Conservation (phyloP, 495 filamentous ascomycete species). For the Cercophora samala region DNA sequence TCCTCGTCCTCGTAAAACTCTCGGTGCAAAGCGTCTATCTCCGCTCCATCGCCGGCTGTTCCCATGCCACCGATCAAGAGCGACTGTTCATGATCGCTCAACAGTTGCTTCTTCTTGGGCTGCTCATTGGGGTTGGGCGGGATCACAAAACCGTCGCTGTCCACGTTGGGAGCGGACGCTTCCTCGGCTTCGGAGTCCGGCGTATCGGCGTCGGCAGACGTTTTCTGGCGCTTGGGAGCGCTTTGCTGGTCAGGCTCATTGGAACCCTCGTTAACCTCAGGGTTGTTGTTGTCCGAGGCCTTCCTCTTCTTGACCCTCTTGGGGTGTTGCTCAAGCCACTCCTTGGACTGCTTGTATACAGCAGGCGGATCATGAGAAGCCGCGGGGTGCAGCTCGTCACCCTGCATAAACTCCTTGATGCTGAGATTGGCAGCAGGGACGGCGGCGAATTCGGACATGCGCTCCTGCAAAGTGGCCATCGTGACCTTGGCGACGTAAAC, state of each 20-base stretch:
- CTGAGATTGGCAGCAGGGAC: slow-evolving; percentile 77
- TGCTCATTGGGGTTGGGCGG: slow-evolving; percentile 14
- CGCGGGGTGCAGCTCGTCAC: slow-evolving; percentile 44
- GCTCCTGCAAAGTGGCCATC: slow-evolving; percentile 82
- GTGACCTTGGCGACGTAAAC: slow-evolving; percentile 96
- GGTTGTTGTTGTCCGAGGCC: slow-evolving; percentile 19
- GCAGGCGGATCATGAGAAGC: slow-evolving; percentile 72
- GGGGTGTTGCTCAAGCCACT: slow-evolving; percentile 49
- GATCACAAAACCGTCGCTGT: slow-evolving; percentile 34
- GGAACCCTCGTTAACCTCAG: slow-evolving; percentile 29
- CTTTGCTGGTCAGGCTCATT: slow-evolving; percentile 28
- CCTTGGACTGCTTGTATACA: slow-evolving; percentile 61
- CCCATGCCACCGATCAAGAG: slow-evolving; percentile 18
- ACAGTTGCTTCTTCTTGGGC: neutral
- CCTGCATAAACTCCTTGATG: slow-evolving; percentile 79
- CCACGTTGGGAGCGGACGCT: slow-evolving; percentile 15
- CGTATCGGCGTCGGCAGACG: slow-evolving; percentile 7
- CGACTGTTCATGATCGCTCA: slow-evolving; percentile 11
- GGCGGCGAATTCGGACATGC: slow-evolving; percentile 82
- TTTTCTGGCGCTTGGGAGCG: slow-evolving; percentile 18
- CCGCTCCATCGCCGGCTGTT: slow-evolving; percentile 11
- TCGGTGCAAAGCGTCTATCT: slow-evolving; percentile 31
- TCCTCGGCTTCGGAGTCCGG: neutral
- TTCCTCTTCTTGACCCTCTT: slow-evolving; percentile 45
- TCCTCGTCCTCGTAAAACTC: slow-evolving; percentile 40